A percentile compares a stretch with the other conserved stretches of the same genome.
phyloP scores from a whole-genome alignment of 192 early-diverging fungal genomes.

The Backusella luteola region DNA sequence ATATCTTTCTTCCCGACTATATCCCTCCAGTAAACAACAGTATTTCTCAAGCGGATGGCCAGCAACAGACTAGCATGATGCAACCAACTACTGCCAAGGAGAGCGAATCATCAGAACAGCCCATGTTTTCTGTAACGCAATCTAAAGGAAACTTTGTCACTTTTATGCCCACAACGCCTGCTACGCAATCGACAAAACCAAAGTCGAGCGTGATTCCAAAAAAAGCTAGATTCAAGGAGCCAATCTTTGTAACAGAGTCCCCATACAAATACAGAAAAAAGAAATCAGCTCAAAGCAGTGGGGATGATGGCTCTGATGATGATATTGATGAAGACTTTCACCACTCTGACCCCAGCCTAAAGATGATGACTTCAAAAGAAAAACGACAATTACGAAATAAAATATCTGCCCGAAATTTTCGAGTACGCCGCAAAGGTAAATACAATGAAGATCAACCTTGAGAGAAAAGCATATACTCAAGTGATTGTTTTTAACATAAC shows the following conservation, averaged over 20 bases:
- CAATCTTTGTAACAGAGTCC: slow-evolving; percentile 23
- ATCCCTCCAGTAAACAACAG: not conserved
- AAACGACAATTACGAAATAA: slow-evolving; percentile 73
- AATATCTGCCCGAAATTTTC: slow-evolving; percentile 75
- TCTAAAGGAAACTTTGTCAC: not conserved
- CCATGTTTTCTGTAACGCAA: not conserved
- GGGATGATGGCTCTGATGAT: not conserved
- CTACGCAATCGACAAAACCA: not conserved
- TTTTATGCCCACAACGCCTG: not conserved
- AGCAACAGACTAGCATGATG: not conserved
- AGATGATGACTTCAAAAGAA: slow-evolving; percentile 56
- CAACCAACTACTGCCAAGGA: not conserved
- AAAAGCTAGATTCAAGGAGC: slow-evolving; percentile 2
- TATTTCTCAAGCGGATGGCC: not conserved
- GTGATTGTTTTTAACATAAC: not conserved
- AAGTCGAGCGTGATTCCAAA: not conserved
- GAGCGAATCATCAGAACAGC: not conserved
- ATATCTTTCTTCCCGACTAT: not conserved
- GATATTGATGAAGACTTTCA: slow-evolving; percentile 8
- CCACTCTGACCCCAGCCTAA: not conserved
- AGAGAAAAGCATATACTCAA: not conserved
- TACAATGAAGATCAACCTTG: not conserved
- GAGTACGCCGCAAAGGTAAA: slow-evolving; percentile 66
- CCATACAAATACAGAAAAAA: slow-evolving; percentile 12
- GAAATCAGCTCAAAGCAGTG: not conserved